These are phyloP conservation scores for Kurtzmaniella quercitrusa DNA, from an alignment of 1,139 yeast species.

Conservation along the genomic window DNA sequence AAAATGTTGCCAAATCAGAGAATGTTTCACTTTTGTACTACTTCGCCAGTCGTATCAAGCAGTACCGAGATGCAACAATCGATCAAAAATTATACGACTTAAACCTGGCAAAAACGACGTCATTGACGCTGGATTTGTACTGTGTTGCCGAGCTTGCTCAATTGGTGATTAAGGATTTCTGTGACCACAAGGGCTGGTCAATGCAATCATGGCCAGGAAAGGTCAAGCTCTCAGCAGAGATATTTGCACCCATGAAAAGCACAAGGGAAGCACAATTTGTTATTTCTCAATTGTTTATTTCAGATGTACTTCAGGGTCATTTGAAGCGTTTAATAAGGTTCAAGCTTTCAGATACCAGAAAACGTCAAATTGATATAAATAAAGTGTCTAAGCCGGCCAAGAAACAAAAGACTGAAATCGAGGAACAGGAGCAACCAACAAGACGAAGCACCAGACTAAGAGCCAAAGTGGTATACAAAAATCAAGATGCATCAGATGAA, in stretches of 20 bases:
- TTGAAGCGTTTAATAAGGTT: slow-evolving; percentile 25
- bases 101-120: neutral
- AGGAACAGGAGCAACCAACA: slow-evolving; percentile 28
- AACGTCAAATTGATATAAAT: slow-evolving; percentile 2
- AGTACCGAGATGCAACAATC: slow-evolving; percentile 60
- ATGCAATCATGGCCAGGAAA: slow-evolving; percentile 82
- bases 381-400: slow-evolving; percentile 2
- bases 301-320: slow-evolving; percentile 34
- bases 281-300: slow-evolving; percentile 47
- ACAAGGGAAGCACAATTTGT: slow-evolving; percentile 42
- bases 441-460: slow-evolving; percentile 44
- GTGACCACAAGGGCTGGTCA: slow-evolving; percentile 62
- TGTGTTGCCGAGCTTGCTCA: slow-evolving; percentile 73
- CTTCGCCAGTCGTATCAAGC: slow-evolving; percentile 75
- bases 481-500: slow-evolving; percentile 23
- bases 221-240: slow-evolving; percentile 60
- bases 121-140: slow-evolving; percentile 43
- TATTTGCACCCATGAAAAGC: slow-evolving; percentile 54
- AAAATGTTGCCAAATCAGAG: slow-evolving; percentile 57
- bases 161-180: slow-evolving; percentile 54
- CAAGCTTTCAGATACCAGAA: slow-evolving; percentile 14
- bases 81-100: slow-evolving; percentile 30
- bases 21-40: slow-evolving; percentile 74
- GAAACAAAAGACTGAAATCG: slow-evolving; percentile 48
- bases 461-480: slow-evolving; percentile 39